These are phyloP conservation scores for Artemisia annua DNA, from an alignment of 129 eudicot genomes.

Conservation along the genomic window DNA sequence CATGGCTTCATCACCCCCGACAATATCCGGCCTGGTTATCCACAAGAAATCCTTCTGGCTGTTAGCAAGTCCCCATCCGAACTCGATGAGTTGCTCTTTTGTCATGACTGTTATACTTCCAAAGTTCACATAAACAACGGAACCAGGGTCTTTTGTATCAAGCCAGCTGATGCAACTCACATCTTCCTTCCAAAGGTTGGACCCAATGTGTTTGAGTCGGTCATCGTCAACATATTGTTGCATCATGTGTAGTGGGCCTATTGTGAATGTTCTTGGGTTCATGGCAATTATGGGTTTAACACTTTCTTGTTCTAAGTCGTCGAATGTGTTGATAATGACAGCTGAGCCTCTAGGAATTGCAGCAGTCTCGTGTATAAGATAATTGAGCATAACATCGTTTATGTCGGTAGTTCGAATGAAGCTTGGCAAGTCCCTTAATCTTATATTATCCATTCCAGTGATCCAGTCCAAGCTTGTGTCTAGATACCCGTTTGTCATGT, in stretches of 20 bases:
- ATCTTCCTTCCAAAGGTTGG: constrained; percentile 34
- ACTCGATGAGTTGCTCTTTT: constrained; percentile 27
- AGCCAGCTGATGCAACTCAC: constrained; percentile 26
- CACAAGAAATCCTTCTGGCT: constrained; percentile 39
- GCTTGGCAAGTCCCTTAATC: constrained; percentile 52
- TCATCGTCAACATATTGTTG: constrained; percentile 23
- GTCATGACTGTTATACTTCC: constrained; percentile 30
- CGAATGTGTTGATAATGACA: constrained; percentile 59
- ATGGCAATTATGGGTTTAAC: not conserved
- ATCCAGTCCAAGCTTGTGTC: constrained; percentile 57
- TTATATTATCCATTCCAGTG: constrained; percentile 50
- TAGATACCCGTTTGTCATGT: constrained; percentile 52
- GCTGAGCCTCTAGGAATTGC: constrained; percentile 28
- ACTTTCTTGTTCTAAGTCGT: constrained; percentile 48
- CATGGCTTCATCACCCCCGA: constrained; percentile 42
- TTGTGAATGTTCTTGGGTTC: constrained; percentile 20
- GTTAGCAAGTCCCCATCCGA: constrained; percentile 32
- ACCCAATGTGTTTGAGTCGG: constrained; percentile 7
- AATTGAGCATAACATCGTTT: constrained; percentile 51
- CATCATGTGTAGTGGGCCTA: constrained; percentile 33
- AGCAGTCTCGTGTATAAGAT: constrained; percentile 20
- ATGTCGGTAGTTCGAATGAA: constrained; percentile 59
- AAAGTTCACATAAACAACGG: constrained; percentile 33
- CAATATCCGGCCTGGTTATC: constrained; percentile 49
- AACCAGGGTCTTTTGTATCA: constrained; percentile 6